Base-by-base conservation (phyloP, 257 asterid genomes). In the Forsythia viridissima region DNA sequence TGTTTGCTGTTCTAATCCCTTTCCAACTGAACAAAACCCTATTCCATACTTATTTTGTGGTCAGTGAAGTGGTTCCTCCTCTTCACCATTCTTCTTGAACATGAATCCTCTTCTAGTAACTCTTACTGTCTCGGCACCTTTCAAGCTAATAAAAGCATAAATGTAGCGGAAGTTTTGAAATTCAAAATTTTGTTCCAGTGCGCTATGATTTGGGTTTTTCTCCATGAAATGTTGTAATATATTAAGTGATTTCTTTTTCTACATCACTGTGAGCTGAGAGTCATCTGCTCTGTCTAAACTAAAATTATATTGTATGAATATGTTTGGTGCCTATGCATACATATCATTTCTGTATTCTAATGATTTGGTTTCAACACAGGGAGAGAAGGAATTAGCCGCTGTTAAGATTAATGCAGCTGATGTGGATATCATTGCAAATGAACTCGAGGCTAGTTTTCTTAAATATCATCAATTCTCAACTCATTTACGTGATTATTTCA, bases 371-470 rank as follows among this genome's bases (percentile, higher is more conserved):
- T 57, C 44, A 18, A 77, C 30, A 34, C 91, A 92, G 99, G 92
- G 99, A 93, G 99, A 93, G 87, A 96, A 91, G 85, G 99, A 93
- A 85, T 76, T 96, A 79, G 97, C 99, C 2, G 95, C 98, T 67
- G 98, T 96, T 71, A 90, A 89, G 87, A 96, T 96, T 21, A 91
- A 96, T 84, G 90, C 97, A 16, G 94, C 90, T 51, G 97, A 96
- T 76, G 73, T 96, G 66, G 99, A 93, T 80, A 76, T 96, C 85
- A 92, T 96, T 79, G 97, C 95, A 36, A 91, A 85, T 78, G 99
- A 96, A 80, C 88, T 96, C 4, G 99, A 96, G 97, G 98, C 92
- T 0, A 39, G 43, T 44, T 11, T 77, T 73, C 18, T 67, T 21
- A 5, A 71, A 24, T 69, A 46, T 78, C 43, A 34, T 61, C 18